Evolutionary conservation across 2,329 filamentous ascomycete genomes (phyloP), one percentile per base, ranked within the genome.

Genomic region (Neofusicoccum cordaticola): DNA sequence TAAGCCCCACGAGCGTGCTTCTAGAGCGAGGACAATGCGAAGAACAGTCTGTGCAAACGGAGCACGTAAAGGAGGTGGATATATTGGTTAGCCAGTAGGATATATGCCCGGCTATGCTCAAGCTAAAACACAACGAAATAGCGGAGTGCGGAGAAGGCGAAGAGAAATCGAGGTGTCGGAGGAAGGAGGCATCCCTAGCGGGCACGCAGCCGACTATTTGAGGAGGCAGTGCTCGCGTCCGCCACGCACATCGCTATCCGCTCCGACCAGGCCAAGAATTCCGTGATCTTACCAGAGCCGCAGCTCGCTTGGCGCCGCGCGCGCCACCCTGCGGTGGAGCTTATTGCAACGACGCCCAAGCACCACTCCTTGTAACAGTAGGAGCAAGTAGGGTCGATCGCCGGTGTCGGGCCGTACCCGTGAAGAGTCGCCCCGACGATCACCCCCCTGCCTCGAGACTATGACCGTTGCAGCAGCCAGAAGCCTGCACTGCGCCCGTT

Each of bases 261-360:
- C 41, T 37, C 56, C 42, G 44, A 47, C 41, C 56, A 52, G 5
- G 56, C 42, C 56, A 60, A 60, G 56, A 39, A 9, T 60, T 60
- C 56, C 42, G 56, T 60, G 56, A 60, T 60, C 22, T 60, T 60
- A 60, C 56, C 31, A 60, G 56, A 60, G 56, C 39, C 56, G 42
- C 56, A 60, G 56, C 27, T 8, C 9, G 31, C 56, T 60, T 60
- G 56, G 56, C 56, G 42, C 41, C 39, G 56, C 56, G 56, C 53
- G 39, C 53, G 39, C 39, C 53, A 45, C 17, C 53, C 22, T 58
- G 53, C 22, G 56, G 56, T 60, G 56, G 56, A 60, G 56, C 56
- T 60, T 60, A 60, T 60, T 60, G 56, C 41, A 42, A 60, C 56
- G 27, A 44, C 56, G 56, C 42, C 56, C 27, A 37, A 47, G 56